These are phyloP conservation scores for Papiliotrema fonsecae DNA, from an alignment of 1,284 basidiomycete genomes.

Conservation along the genomic window DNA sequence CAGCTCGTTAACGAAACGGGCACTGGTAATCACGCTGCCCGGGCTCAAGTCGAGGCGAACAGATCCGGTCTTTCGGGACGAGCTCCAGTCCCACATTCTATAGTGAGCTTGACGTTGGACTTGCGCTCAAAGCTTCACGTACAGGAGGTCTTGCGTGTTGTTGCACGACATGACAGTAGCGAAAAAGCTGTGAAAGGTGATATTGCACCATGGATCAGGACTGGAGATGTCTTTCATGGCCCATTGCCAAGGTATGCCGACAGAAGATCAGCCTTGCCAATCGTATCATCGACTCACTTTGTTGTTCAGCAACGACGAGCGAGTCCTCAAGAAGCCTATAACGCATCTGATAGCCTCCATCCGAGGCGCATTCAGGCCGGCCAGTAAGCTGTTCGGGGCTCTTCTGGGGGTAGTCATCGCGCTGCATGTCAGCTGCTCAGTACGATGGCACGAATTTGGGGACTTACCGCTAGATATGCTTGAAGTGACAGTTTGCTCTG, in stretches of 20 bases:
- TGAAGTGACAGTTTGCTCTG: conserved; percentile 22
- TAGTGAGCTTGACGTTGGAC: no score
- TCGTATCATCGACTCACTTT: conserved; percentile 15
- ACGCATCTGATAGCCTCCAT: conserved; percentile 19
- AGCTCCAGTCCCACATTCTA: conserved; percentile 32
- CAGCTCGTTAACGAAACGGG: conserved; percentile 36
- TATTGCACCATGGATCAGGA: conserved; percentile 28
- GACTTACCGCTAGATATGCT: conserved; percentile 25
- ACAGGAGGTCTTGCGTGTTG: conserved; percentile 20
- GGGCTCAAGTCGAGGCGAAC: conserved; percentile 18
- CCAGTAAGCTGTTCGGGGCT: conserved; percentile 2
- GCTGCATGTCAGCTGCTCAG: conserved; percentile 1
- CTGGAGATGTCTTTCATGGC: conserved; percentile 26
- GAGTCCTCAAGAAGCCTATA: conserved; percentile 33
- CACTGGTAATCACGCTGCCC: conserved; percentile 15
- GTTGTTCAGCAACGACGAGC: conserved; percentile 32
- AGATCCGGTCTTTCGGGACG: conserved; percentile 21
- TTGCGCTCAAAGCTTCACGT: no score
- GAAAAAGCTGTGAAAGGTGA: conserved; percentile 31
- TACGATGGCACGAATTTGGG: not conserved
- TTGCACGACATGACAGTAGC: conserved; percentile 26
- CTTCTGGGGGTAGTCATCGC: not conserved
- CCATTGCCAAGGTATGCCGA: conserved; percentile 38
- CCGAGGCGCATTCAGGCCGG: conserved; percentile 1
- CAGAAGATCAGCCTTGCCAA: conserved; percentile 9